Percentiles rank a stretch among this genome's conserved stretches.
These are phyloP conservation scores for Nitzschia sp. DNA, from an alignment of 108 stramenopile genomes.

Conservation along the genomic window DNA sequence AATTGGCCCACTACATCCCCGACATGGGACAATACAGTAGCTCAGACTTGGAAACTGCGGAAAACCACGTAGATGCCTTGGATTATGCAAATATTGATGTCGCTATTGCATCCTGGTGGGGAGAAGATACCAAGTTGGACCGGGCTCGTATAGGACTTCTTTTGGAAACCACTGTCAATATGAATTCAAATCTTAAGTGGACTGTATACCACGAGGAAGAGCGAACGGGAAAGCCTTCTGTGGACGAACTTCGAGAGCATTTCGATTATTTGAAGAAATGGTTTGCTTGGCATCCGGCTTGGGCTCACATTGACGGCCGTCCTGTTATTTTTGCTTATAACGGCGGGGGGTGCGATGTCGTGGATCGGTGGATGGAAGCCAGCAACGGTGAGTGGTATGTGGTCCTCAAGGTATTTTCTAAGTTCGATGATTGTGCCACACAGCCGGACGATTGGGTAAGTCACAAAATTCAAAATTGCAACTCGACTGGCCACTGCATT, in stretches of 20 bases:
- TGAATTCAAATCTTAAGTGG: constrained; percentile 30
- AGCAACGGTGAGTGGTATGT: constrained; percentile 33
- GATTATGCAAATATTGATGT: constrained; percentile 33
- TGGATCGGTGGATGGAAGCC: constrained; percentile 31
- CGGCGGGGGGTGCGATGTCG: constrained; percentile 21
- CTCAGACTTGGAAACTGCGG: constrained; percentile 7
- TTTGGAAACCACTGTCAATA: constrained; percentile 24
- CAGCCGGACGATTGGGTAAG: constrained; percentile 29
- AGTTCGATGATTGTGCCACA: constrained; percentile 11
- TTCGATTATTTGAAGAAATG: constrained; percentile 34
- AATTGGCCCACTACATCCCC: constrained; percentile 12
- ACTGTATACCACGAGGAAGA: constrained; percentile 38
- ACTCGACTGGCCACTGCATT: background rate
- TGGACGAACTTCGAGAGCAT: constrained; percentile 11
- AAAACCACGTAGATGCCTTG: constrained; percentile 30
- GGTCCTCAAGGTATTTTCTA: constrained; percentile 27
- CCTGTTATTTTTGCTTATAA: constrained; percentile 36
- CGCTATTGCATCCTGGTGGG: constrained; percentile 36
- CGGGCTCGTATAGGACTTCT: constrained; percentile 22
- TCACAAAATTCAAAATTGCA: background rate
- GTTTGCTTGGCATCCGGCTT: constrained; percentile 39
- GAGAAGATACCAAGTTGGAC: constrained; percentile 24
- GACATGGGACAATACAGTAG: constrained; percentile 22
- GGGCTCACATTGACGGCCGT: constrained; percentile 24
- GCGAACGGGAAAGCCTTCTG: constrained; percentile 3